Evolutionary conservation across 352 stramenopile species (phyloP).

Genomic region (Phytophthora tentaculata): DNA sequence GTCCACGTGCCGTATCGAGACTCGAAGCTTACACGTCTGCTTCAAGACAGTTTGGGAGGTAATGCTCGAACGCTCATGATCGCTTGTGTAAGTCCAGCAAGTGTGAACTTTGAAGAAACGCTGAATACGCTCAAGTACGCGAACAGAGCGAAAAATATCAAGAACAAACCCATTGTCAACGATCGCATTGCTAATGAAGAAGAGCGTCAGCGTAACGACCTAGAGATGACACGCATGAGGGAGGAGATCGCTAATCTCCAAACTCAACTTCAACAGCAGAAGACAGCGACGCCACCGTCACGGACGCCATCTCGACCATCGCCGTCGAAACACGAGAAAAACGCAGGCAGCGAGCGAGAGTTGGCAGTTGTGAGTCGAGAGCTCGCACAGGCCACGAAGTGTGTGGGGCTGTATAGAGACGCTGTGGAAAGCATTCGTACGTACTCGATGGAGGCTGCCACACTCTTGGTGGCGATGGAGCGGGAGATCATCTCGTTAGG

Average conservation of each 20-base stretch:
- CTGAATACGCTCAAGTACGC: conserved; percentile 98
- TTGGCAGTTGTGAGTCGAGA: conserved; percentile 33
- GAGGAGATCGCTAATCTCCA: conserved; percentile 80
- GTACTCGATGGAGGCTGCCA: conserved; percentile 73
- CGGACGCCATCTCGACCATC: conserved; percentile 17
- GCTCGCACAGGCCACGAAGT: conserved; percentile 44
- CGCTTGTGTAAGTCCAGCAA: conserved; percentile 80
- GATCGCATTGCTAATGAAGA: conserved; percentile 56
- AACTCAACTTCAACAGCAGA: conserved; percentile 64
- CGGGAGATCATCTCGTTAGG: conserved; percentile 78
- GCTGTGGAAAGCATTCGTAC: conserved; percentile 63
- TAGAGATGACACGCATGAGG: conserved; percentile 76
- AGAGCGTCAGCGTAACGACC: conserved; percentile 57
- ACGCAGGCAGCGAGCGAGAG: conserved; percentile 13
- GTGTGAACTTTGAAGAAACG: conserved; percentile 94
- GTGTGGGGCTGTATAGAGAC: conserved; percentile 46
- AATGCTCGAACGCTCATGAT: conserved; percentile 94
- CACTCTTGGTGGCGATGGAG: conserved; percentile 76
- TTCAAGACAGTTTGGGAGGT: conserved; percentile 88
- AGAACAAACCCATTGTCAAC: conserved; percentile 99
- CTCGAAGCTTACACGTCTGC: conserved; percentile 89
- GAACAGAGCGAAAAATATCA: conserved; percentile 99
- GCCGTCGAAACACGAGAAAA: conserved; percentile 20
- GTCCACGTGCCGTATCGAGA: conserved; percentile 92
- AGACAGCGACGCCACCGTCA: conserved; percentile 30